A percentile compares a stretch with the other conserved stretches of the same genome.
Conservation (phyloP, 1,284 basidiomycete genomes). For the Leccinum variabile region DNA sequence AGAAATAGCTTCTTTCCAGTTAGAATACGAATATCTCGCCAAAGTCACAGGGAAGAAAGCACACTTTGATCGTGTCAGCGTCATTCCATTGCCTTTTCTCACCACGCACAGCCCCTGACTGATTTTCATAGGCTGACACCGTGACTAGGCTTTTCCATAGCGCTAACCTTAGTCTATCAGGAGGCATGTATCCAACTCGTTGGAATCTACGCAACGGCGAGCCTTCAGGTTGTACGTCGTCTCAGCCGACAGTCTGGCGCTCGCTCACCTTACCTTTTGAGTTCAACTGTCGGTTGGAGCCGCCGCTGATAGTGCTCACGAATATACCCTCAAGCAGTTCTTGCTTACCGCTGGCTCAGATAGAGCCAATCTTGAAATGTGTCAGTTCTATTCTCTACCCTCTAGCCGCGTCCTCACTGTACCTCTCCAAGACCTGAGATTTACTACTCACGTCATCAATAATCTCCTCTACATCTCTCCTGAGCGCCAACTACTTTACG, state of each 20-base stretch:
- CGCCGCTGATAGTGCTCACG: slow-evolving; percentile 69
- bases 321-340: slow-evolving; percentile 76
- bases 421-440: slow-evolving; percentile 54
- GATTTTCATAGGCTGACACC: slow-evolving; percentile 43
- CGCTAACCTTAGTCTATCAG: slow-evolving; percentile 43
- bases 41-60: slow-evolving; percentile 51
- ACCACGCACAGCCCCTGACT: not conserved
- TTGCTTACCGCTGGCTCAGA: slow-evolving; percentile 63
- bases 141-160: slow-evolving; percentile 50
- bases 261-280: slow-evolving; percentile 23
- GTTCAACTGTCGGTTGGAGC: slow-evolving; percentile 60
- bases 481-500: slow-evolving; percentile 65
- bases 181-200: slow-evolving; percentile 55
- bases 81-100: not conserved
- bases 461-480: slow-evolving; percentile 68
- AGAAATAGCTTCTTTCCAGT: slow-evolving; percentile 55
- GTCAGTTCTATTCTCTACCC: slow-evolving; percentile 40
- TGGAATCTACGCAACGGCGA: slow-evolving; percentile 49
- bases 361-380: slow-evolving; percentile 58
- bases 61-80: slow-evolving; percentile 47
- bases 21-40: slow-evolving; percentile 60
- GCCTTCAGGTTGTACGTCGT: slow-evolving; percentile 42
- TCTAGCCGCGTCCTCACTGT: slow-evolving; percentile 9
- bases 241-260: slow-evolving; percentile 1
- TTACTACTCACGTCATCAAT: slow-evolving; percentile 60